phyloP scores from a whole-genome alignment of 768 basidiomycete species.

The Suillus plorans region DNA sequence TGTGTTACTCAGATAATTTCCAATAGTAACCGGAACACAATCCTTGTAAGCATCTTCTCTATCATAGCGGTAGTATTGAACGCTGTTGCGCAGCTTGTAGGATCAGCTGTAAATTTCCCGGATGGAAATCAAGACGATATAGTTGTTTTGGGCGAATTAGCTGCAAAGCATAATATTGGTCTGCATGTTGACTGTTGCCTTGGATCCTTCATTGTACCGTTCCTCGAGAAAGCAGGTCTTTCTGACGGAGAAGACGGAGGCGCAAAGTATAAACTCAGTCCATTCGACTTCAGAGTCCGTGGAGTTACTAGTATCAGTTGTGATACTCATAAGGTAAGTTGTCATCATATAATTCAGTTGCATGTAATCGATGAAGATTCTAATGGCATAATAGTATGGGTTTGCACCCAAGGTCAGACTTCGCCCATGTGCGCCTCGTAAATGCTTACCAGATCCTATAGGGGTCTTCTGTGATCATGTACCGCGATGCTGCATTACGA shows the following conservation, averaged over 20 bases:
- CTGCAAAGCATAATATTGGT: constrained; percentile 72
- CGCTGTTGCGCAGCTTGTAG: constrained; percentile 58
- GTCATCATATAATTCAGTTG: background rate
- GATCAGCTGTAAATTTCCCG: constrained; percentile 83
- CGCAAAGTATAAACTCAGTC: constrained; percentile 48
- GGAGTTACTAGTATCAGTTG: constrained; percentile 96
- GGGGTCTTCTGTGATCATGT: constrained; percentile 96
- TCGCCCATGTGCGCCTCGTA: constrained; percentile 1
- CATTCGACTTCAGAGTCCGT: constrained; percentile 87
- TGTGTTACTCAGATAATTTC: background rate
- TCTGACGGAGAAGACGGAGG: constrained; percentile 55
- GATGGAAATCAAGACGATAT: constrained; percentile 90
- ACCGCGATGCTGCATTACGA: constrained; percentile 73
- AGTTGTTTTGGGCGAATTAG: constrained; percentile 70
- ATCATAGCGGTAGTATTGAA: background rate
- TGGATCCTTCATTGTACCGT: constrained; percentile 92
- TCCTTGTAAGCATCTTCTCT: constrained; percentile 56
- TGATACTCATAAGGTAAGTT: constrained; percentile 86
- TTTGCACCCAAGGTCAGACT: constrained; percentile 82
- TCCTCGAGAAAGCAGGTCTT: constrained; percentile 78
- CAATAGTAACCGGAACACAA: constrained; percentile 82
- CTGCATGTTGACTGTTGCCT: constrained; percentile 95
- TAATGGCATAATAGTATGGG: constrained; percentile 60
- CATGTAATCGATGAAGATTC: background rate
- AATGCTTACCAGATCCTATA: constrained; percentile 26